These are phyloP conservation scores for Calocybe indica DNA, from an alignment of 768 basidiomycete genomes.

Conservation along the genomic window DNA sequence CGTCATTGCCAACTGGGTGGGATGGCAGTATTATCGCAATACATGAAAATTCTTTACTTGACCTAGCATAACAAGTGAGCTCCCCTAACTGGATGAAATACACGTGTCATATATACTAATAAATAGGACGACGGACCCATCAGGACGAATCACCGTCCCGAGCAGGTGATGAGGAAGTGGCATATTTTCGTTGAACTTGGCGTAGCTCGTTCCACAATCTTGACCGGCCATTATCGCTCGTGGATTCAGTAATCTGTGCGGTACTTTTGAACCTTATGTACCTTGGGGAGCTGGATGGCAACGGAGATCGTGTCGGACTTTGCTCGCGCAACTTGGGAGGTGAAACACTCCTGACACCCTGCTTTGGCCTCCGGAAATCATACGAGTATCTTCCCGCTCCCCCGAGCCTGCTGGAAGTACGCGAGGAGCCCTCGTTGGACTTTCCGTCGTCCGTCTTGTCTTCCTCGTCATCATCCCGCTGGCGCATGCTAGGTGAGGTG, in stretches of 20 bases:
- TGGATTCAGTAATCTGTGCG: too few relatives aligned
- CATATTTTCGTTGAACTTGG: slow-evolving; percentile 27
- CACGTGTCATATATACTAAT: slow-evolving; percentile 15
- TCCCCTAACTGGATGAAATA: neutral
- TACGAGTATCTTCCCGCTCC: too few relatives aligned
- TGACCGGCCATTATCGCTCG: slow-evolving; percentile 32
- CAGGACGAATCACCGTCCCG: too few relatives aligned
- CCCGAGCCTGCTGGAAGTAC: too few relatives aligned
- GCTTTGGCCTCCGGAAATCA: too few relatives aligned
- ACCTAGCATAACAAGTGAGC: too few relatives aligned
- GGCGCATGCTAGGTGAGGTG: neutral
- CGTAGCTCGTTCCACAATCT: slow-evolving; percentile 52
- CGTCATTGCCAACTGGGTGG: slow-evolving; percentile 97
- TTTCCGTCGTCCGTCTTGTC: too few relatives aligned
- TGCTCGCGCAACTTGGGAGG: neutral
- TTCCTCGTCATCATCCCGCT: neutral
- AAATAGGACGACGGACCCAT: slow-evolving; percentile 15
- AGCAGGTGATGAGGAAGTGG: too few relatives aligned
- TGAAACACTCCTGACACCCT: too few relatives aligned
- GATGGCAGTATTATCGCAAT: slow-evolving; percentile 96
- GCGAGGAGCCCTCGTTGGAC: too few relatives aligned
- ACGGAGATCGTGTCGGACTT: slow-evolving; percentile 13
- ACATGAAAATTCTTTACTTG: slow-evolving; percentile 39
- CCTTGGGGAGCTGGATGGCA: slow-evolving; percentile 6
- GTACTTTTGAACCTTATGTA: too few relatives aligned